Percentiles rank a stretch among this genome's conserved stretches.
phyloP scores from a whole-genome alignment of 192 early-diverging fungal species.

The Backusella liffmaniae region DNA sequence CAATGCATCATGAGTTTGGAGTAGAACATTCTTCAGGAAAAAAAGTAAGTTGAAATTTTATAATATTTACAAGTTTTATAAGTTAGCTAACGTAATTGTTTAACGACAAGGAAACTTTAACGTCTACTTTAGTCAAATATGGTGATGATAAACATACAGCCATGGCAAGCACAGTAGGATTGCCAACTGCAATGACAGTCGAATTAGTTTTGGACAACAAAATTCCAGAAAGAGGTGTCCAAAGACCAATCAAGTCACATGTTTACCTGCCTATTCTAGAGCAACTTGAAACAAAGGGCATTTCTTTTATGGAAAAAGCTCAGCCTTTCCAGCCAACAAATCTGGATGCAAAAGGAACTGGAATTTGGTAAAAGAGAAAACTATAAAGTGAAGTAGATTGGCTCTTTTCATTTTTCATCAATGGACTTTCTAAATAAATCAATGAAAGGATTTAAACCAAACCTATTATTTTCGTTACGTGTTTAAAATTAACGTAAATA shows the following conservation, averaged over 20 bases:
- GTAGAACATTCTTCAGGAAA: constrained; percentile 65
- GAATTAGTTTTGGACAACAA: constrained; percentile 62
- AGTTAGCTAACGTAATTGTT: background rate
- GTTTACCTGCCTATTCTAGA: constrained; percentile 73
- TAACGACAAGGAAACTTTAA: constrained; percentile 49
- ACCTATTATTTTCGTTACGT: background rate
- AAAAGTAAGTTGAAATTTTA: constrained; percentile 31
- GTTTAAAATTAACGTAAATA: too few relatives aligned
- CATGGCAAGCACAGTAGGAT: constrained; percentile 82
- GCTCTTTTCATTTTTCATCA: background rate
- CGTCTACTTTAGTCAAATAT: constrained; percentile 68
- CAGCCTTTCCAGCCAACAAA: constrained; percentile 5
- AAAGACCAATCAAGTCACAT: constrained; percentile 65
- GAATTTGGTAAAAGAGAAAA: constrained; percentile 16
- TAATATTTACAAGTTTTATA: background rate
- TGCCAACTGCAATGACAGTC: constrained; percentile 76
- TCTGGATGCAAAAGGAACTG: constrained; percentile 25
- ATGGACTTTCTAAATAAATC: background rate
- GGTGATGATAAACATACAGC: constrained; percentile 69
- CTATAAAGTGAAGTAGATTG: background rate
- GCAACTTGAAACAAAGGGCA: constrained; percentile 59
- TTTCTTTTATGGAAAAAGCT: constrained; percentile 58
- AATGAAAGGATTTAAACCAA: background rate
- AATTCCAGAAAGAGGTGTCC: constrained; percentile 58
- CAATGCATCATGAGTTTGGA: constrained; percentile 94